phyloP scores from a whole-genome alignment of 148 eudicot species.

The Persicaria tinctoria region DNA sequence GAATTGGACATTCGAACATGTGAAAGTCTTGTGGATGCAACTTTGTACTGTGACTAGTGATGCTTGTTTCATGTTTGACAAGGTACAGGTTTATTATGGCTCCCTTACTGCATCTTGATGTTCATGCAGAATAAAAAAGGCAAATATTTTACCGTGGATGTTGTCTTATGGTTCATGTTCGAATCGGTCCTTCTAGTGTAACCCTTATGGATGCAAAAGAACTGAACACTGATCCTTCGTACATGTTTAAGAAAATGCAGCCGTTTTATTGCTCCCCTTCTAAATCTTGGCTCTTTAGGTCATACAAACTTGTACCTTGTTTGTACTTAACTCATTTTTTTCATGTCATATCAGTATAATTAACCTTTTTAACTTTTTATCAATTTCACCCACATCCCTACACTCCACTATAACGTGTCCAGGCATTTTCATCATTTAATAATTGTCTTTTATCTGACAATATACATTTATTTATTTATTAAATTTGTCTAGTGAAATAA shows the following conservation, averaged over 20 bases:
- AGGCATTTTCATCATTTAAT: too few relatives aligned
- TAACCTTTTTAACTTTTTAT: too few relatives aligned
- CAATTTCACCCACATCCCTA: too few relatives aligned
- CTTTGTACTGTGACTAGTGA: slow-evolving; percentile 1
- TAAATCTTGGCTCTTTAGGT: too few relatives aligned
- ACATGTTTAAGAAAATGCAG: not conserved
- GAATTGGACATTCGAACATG: slow-evolving; percentile 58
- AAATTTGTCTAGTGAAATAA: too few relatives aligned
- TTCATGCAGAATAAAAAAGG: not conserved
- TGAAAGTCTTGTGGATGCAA: slow-evolving; percentile 17
- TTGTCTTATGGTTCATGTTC: not conserved
- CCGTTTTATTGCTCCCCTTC: not conserved
- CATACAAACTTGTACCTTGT: too few relatives aligned
- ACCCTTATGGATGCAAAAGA: not conserved
- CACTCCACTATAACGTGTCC: too few relatives aligned
- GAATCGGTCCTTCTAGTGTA: not conserved
- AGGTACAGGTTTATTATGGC: not conserved
- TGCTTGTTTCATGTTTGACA: not conserved
- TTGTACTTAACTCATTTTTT: too few relatives aligned
- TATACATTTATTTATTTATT: too few relatives aligned
- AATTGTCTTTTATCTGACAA: too few relatives aligned
- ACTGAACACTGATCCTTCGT: not conserved
- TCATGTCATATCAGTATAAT: too few relatives aligned
- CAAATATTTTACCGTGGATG: not conserved
- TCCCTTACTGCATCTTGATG: not conserved